Conservation (phyloP, 345 rosid species). For the Kernera saxatilis region DNA sequence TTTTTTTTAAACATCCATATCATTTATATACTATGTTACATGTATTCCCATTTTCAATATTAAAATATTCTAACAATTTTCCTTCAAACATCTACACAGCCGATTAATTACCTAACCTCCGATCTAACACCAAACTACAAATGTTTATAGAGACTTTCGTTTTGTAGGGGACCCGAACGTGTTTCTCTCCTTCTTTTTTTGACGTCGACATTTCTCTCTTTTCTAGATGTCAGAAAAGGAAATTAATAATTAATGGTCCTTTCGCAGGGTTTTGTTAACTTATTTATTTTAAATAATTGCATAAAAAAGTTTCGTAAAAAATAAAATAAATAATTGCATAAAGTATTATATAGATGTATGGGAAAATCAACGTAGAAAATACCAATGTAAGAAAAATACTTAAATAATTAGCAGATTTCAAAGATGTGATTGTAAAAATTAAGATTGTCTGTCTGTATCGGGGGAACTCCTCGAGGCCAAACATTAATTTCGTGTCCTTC, state of each 20-base stretch:
- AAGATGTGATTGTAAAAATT: constrained; percentile 7
- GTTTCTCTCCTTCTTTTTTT: background rate
- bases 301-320: too few relatives aligned
- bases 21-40: too few relatives aligned
- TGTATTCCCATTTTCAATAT: too few relatives aligned
- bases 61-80: background rate
- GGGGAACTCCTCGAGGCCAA: constrained; percentile 28
- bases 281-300: background rate
- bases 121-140: background rate
- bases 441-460: constrained; percentile 18
- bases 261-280: background rate
- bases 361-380: constrained; percentile 3
- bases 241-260: background rate
- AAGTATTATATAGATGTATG: background rate
- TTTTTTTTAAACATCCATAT: too few relatives aligned
- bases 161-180: too few relatives aligned
- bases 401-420: background rate
- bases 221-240: constrained; percentile 6
- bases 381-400: background rate
- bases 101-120: background rate
- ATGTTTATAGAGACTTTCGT: background rate
- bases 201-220: background rate
- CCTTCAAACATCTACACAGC: background rate
- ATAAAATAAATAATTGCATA: background rate
- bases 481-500: constrained; percentile 27